These are phyloP conservation scores for Ganoderma sinense DNA, from an alignment of 1,284 basidiomycete genomes.

Conservation along the genomic window DNA sequence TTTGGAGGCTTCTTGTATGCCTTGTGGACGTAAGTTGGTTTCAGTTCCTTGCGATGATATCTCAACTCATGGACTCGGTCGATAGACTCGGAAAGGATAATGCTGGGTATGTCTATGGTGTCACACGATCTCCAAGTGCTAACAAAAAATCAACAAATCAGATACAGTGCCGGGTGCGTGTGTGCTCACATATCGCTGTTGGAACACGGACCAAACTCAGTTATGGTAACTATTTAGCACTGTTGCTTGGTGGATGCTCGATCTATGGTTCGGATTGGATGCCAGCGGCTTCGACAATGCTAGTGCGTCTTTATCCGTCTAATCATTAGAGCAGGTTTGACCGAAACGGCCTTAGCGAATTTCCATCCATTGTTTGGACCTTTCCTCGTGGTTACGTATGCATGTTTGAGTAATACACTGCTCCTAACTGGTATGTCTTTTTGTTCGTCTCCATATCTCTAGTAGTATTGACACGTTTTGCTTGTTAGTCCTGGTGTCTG, in stretches of 20 bases:
- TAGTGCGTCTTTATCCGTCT: constrained; percentile 53
- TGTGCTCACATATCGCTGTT: constrained; percentile 5
- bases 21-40: constrained; percentile 78
- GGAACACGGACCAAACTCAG: background rate
- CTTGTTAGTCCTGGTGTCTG: constrained; percentile 75
- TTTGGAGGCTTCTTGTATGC: constrained; percentile 92
- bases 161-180: constrained; percentile 54
- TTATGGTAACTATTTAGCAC: constrained; percentile 10
- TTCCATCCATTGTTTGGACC: constrained; percentile 91
- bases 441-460: constrained; percentile 14
- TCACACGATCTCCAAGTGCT: background rate
- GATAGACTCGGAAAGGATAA: constrained; percentile 26
- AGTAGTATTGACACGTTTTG: constrained; percentile 5
- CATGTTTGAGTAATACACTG: constrained; percentile 88
- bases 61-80: background rate
- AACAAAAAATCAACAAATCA: constrained; percentile 31
- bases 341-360: constrained; percentile 48
- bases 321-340: background rate
- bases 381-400: constrained; percentile 86
- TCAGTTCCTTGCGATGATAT: background rate
- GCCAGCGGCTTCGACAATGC: constrained; percentile 84
- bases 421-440: constrained; percentile 72
- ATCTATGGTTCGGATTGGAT: constrained; percentile 90
- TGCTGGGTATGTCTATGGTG: constrained; percentile 13
- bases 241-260: constrained; percentile 93